Evolutionary conservation across 2,329 filamentous ascomycete genomes (phyloP), one percentile per base, ranked within the genome.

Genomic region (Neoascochyta sp.): DNA sequence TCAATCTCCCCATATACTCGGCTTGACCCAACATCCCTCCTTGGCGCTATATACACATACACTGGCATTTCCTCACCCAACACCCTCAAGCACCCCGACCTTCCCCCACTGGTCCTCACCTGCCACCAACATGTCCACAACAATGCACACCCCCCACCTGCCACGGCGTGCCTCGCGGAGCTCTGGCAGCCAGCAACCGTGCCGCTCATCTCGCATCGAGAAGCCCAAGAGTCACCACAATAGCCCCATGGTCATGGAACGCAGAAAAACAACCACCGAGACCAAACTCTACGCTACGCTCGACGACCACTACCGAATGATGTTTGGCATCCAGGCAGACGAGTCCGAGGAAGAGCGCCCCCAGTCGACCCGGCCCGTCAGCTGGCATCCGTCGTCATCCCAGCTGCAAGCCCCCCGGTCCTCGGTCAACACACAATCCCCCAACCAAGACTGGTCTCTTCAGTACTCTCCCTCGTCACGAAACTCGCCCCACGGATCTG

Each of bases 331-430:
- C 16, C 35, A 44, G 9, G 45, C 44, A 24, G 38, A 51, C 17
- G 54, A 61, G 17, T 49, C 54, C 27, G 39, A 29, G 6, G 52
- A 58, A 14, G 45, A 54, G 16, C 48, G 39, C 22, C 48, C 40
- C 22, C 47, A 58, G 27, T 39, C 47, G 18, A 46, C 43, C 27
- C 48, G 83, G 22, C 83, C 83, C 5, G 68, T 85, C 24, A 87
- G 83, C 68, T 88, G 84, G 84, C 84, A 88, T 57, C 81, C 83
- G 3, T 74, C 75, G 13, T 75, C 80, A 7, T 69, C 75, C 35
- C 60, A 57, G 18, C 56, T 67, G 42, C 38, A 43, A 18, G 33
- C 39, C 21, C 32, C 45, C 11, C 44, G 34, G 15, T 43, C 47
- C 14, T 47, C 54, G 8, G 39, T 41, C 24, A 41, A 49, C 29